Evolutionary conservation across 371 early-diverging fungal genomes (phyloP), one percentile per base, ranked within the genome.

Genomic region (Entomophthora muscae): DNA sequence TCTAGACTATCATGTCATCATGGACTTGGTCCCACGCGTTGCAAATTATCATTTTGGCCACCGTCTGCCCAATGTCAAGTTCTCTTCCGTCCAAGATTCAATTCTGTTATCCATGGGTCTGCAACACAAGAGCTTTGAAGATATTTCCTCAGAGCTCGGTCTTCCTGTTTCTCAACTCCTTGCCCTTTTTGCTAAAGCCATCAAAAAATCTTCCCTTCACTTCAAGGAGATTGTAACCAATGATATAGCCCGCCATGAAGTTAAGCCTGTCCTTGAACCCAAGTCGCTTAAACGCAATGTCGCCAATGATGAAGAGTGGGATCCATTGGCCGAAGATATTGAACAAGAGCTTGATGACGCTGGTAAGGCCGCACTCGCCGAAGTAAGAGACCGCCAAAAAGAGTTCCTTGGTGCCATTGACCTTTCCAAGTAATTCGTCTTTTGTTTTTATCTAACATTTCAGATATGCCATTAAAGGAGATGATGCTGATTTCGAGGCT

Each of bases 1-100:
- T 74, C 74, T 95, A 57, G 98, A 98, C 71, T 94, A 94, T 75
- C 97, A 98, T 73, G 93, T 96, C 5, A 87, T 98, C 57, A 60
- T 95, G 61, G 98, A 98, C 68, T 69, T 98, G 72, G 68, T 95
- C 53, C 97, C 96, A 27, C 74, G 77, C 1, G 75, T 98, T 31
- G 83, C 95, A 3, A 72, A 75, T 30, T 73, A 84, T 42, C 89
- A 89, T 74, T 95, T 93, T 71, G 77, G 76, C 60, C 76, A 77
- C 53, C 76, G 78, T 61, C 73, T 83, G 64, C 71, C 78, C 29
- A 72, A 73, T 27, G 74, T 90, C 52, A 78, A 81, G 32, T 72
- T 98, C 22, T 88, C 90, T 2, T 88, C 89, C 63, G 88, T 93
- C 13, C 95, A 95, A 73, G 81, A 84, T 22, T 80, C 91, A 2